Evolutionary conservation across 2,329 filamentous ascomycete species (phyloP).

Genomic region (Xylariales sp.): DNA sequence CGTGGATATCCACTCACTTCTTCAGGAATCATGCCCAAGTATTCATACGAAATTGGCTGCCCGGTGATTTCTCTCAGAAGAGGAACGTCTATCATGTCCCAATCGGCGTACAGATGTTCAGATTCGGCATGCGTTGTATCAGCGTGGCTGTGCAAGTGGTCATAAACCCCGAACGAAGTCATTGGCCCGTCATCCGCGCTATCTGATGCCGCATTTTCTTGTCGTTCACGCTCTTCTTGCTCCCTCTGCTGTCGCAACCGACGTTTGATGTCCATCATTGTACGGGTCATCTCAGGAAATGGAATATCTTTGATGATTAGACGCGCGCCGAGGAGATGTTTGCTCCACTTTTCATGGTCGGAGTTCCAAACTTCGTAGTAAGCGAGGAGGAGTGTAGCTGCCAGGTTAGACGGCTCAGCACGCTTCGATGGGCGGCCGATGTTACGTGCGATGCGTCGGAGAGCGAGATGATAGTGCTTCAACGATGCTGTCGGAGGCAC

Average conservation of each 20-base stretch:
- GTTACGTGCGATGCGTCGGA: conserved; percentile 72
- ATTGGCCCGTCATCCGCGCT: background rate
- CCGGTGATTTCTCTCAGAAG: conserved; percentile 41
- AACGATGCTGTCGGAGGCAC: conserved; percentile 74
- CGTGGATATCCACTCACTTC: conserved; percentile 20
- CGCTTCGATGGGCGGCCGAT: conserved; percentile 66
- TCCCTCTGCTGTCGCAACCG: conserved; percentile 15
- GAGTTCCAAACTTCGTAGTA: conserved; percentile 95
- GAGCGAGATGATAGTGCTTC: conserved; percentile 85
- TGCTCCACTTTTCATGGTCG: conserved; percentile 94
- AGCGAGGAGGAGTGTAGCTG: conserved; percentile 77
- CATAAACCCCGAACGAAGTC: conserved; percentile 4
- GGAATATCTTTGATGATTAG: conserved; percentile 81
- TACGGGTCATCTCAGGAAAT: conserved; percentile 66
- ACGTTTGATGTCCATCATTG: conserved; percentile 61
- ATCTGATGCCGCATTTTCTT: background rate
- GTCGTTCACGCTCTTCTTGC: conserved; percentile 14
- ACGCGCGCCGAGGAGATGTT: conserved; percentile 79
- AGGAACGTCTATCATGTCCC: conserved; percentile 30
- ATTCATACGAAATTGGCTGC: conserved; percentile 49
- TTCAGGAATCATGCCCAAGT: conserved; percentile 35
- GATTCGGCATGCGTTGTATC: conserved; percentile 15
- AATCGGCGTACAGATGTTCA: conserved; percentile 23
- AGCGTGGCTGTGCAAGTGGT: background rate
- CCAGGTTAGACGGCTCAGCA: conserved; percentile 76